These are phyloP conservation scores for Blastobotrys ciferrii DNA, from an alignment of 1,139 yeast genomes.

Conservation along the genomic window DNA sequence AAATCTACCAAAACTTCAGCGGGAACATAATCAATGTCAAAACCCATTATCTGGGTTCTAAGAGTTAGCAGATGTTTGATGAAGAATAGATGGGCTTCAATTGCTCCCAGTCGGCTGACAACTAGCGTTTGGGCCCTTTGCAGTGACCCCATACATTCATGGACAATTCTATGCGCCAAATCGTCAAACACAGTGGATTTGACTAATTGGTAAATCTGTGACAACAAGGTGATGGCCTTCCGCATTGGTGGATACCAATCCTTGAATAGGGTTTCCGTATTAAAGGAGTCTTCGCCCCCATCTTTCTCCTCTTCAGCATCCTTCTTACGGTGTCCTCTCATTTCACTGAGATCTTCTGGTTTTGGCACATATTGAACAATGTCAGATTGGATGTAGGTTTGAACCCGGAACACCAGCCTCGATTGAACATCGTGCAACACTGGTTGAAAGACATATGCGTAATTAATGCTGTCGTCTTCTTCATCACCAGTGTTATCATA, in stretches of 20 bases:
- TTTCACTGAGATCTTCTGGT: conserved; percentile 57
- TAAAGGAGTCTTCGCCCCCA: conserved; percentile 17
- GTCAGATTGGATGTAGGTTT: conserved; percentile 65
- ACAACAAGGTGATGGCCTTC: conserved; percentile 65
- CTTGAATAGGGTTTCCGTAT: conserved; percentile 41
- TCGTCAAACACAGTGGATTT: conserved; percentile 79
- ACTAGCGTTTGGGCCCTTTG: conserved; percentile 50
- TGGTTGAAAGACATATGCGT: conserved; percentile 65
- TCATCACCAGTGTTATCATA: conserved; percentile 57
- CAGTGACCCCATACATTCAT: conserved; percentile 64
- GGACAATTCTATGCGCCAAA: conserved; percentile 83
- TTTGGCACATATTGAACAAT: conserved; percentile 66
- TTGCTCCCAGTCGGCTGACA: conserved; percentile 42
- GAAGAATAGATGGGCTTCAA: conserved; percentile 65
- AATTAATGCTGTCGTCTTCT: conserved; percentile 36
- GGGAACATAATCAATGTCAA: conserved; percentile 76
- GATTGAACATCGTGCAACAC: conserved; percentile 75
- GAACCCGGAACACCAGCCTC: conserved; percentile 74
- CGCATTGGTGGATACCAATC: conserved; percentile 73
- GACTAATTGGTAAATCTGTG: conserved; percentile 77
- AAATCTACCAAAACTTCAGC: conserved; percentile 76
- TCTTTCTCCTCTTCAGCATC: conserved; percentile 13
- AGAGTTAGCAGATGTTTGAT: conserved; percentile 70
- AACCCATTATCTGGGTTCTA: conserved; percentile 67
- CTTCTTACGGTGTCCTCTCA: conserved; percentile 46